A percentile compares a stretch with the other conserved stretches of the same genome.
Evolutionary conservation across 139 green algal species (phyloP).

Genomic region (Tetradesmus obliquus): DNA sequence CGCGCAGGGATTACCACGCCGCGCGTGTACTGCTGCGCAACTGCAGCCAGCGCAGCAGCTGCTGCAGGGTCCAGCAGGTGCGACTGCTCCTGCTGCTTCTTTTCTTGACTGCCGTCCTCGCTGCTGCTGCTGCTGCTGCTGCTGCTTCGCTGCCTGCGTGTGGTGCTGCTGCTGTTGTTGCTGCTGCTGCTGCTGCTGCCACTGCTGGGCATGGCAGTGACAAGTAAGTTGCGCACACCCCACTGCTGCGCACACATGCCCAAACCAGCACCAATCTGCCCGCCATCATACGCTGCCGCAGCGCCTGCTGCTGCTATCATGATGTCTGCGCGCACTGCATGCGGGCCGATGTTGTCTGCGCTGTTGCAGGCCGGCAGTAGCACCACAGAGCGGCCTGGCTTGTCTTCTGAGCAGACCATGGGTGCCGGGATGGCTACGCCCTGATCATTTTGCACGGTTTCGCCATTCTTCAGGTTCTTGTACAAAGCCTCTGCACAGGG

Average conservation of each 20-base stretch:
- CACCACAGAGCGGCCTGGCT: constrained; percentile 37
- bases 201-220: constrained; percentile 5
- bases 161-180: neutral
- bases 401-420: constrained; percentile 22
- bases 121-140: constrained; percentile 4
- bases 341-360: neutral
- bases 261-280: neutral
- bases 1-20: neutral
- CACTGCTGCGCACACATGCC: constrained; percentile 14
- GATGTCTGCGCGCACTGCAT: constrained; percentile 20
- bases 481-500: neutral
- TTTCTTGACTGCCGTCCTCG: neutral
- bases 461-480: constrained; percentile 7
- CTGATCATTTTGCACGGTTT: neutral
- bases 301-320: constrained; percentile 19
- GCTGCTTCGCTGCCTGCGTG: neutral
- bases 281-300: constrained; percentile 13
- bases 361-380: constrained; percentile 27
- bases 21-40: constrained; percentile 9
- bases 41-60: neutral
- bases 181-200: neutral
- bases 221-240: neutral
- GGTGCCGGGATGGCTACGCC: constrained; percentile 22
- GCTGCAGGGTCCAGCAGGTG: neutral
- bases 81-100: constrained; percentile 13